These are phyloP conservation scores for Geotrichum europaeum DNA, from an alignment of 1,139 yeast genomes.

Conservation along the genomic window DNA sequence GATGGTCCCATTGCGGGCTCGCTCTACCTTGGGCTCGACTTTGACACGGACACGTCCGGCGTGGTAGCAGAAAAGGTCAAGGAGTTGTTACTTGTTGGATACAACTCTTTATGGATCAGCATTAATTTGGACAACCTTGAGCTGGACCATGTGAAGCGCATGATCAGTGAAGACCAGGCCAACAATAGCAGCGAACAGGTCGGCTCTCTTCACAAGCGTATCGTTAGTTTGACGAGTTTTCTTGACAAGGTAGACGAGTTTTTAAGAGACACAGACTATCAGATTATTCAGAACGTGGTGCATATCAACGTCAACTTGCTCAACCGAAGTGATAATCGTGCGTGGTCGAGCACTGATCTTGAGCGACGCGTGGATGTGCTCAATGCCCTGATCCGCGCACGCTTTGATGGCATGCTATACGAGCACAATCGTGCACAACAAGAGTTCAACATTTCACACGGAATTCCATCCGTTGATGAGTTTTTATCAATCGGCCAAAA, in stretches of 20 bases:
- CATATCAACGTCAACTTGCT: constrained; percentile 43
- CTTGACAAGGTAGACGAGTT: neutral
- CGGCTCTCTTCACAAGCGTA: neutral
- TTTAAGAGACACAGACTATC: constrained; percentile 44
- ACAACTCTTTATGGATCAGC: constrained; percentile 56
- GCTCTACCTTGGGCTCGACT: constrained; percentile 52
- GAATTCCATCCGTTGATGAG: neutral
- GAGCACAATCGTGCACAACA: neutral
- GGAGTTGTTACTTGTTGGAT: constrained; percentile 54
- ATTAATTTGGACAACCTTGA: constrained; percentile 45
- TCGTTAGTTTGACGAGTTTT: neutral
- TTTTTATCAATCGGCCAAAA: neutral
- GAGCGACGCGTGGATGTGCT: neutral
- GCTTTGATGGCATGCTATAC: neutral
- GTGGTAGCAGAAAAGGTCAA: constrained; percentile 40
- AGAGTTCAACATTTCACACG: neutral
- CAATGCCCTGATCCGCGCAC: neutral
- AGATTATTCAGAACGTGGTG: constrained; percentile 50
- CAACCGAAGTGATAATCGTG: constrained; percentile 16
- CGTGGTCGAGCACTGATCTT: neutral
- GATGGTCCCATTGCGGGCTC: constrained; percentile 54
- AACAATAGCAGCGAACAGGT: constrained; percentile 33
- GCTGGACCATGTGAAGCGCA: constrained; percentile 33
- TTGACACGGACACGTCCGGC: constrained; percentile 46
- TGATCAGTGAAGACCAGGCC: constrained; percentile 39